Evolutionary conservation across 148 eudicot species (phyloP).

Genomic region (Arbutus unedo): DNA sequence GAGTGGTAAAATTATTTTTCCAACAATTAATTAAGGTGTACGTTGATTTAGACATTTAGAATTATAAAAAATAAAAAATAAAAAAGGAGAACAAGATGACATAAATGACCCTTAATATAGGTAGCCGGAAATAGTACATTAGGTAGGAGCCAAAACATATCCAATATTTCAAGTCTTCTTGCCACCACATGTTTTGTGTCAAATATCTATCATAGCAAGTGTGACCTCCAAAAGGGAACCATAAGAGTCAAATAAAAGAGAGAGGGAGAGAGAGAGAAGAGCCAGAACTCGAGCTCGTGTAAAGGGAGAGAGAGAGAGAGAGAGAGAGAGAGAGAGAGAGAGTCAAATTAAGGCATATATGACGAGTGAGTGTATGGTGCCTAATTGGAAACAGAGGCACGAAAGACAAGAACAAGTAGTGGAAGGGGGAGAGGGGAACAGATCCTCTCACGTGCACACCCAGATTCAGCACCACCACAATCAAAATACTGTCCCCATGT

Average conservation of each 20-base stretch:
- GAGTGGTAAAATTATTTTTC: no score
- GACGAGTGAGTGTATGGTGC: constrained; percentile 39
- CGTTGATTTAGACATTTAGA: no score
- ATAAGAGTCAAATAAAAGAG: no score
- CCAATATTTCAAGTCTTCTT: constrained; percentile 8
- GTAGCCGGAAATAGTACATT: background rate
- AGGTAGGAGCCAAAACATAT: constrained; percentile 18
- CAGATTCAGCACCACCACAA: constrained; percentile 13
- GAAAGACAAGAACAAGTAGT: constrained; percentile 38
- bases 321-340: constrained; percentile 12
- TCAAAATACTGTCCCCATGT: constrained; percentile 37
- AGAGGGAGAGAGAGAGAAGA: constrained; percentile 1
- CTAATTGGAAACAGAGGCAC: constrained; percentile 43
- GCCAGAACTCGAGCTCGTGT: constrained; percentile 4
- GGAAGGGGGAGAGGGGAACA: constrained; percentile 39
- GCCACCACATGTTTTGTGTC: constrained; percentile 28
- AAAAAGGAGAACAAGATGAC: background rate
- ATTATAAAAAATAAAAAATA: no score
- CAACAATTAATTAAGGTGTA: no score
- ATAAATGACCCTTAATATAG: background rate
- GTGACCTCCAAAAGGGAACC: constrained; percentile 18
- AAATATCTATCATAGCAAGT: constrained; percentile 17
- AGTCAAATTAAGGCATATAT: constrained; percentile 4
- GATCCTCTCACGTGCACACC: constrained; percentile 49
- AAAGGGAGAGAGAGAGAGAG: constrained; percentile 11